Evolutionary conservation across 2,329 filamentous ascomycete species (phyloP).

Genomic region (Diaporthe vaccinii): DNA sequence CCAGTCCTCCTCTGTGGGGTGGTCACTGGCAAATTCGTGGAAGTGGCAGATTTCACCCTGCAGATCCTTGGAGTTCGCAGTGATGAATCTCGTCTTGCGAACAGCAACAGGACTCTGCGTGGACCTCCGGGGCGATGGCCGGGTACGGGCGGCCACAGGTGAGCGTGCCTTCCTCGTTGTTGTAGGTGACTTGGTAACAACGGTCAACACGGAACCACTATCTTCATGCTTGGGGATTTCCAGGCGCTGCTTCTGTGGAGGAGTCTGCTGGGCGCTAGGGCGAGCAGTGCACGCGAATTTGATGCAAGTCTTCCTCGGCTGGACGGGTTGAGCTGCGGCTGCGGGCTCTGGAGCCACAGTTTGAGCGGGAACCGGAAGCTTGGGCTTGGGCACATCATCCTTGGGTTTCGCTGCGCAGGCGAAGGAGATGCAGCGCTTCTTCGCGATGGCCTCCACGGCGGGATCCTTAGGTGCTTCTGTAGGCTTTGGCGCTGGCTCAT

Average conservation of each 20-base stretch:
- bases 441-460: constrained; percentile 73
- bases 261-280: constrained; percentile 53
- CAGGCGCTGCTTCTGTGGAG: constrained; percentile 25
- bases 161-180: constrained; percentile 48
- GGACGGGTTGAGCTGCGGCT: constrained; percentile 27
- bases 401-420: constrained; percentile 80
- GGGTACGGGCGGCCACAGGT: constrained; percentile 44
- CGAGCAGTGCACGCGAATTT: constrained; percentile 81
- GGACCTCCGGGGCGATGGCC: constrained; percentile 52
- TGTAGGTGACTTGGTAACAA: constrained; percentile 40
- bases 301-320: constrained; percentile 72
- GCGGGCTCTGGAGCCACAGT: constrained; percentile 24
- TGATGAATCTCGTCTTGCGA: constrained; percentile 62
- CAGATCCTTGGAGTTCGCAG: constrained; percentile 64
- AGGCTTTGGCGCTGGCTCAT: constrained; percentile 45
- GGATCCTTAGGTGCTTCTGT: constrained; percentile 60
- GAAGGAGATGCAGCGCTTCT: constrained; percentile 93
- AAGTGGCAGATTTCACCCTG: constrained; percentile 75
- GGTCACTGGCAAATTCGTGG: constrained; percentile 91
- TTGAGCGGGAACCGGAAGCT: constrained; percentile 48
- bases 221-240: constrained; percentile 31
- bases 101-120: constrained; percentile 55
- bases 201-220: constrained; percentile 38
- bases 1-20: constrained; percentile 90
- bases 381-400: constrained; percentile 57